Conservation (phyloP, 108 stramenopile species). For the Skeletonema costatum region DNA sequence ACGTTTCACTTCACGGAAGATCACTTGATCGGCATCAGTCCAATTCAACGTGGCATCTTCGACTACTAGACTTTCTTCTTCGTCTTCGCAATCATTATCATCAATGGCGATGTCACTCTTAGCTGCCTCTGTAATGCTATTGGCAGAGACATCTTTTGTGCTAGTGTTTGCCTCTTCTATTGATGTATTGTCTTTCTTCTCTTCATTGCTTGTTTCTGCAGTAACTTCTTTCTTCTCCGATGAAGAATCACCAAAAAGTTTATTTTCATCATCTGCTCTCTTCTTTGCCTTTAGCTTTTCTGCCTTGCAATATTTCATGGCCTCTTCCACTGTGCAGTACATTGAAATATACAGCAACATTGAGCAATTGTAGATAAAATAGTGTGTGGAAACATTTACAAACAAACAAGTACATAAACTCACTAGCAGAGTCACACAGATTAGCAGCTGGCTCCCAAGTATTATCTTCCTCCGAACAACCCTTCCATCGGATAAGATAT, state of each 20-base stretch:
- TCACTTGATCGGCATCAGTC: constrained; percentile 53
- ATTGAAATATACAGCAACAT: not conserved
- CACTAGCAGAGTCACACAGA: constrained; percentile 59
- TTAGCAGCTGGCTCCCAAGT: constrained; percentile 72
- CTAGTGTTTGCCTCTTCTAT: not conserved
- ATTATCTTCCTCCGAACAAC: constrained; percentile 50
- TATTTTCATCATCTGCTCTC: constrained; percentile 46
- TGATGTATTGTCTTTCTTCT: not conserved
- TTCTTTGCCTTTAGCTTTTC: constrained; percentile 43
- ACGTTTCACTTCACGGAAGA: constrained; percentile 56
- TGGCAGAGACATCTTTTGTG: constrained; percentile 1
- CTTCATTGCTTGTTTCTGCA: not conserved
- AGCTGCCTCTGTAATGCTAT: constrained; percentile 3
- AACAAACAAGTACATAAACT: constrained; percentile 6
- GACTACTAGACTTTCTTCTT: not conserved
- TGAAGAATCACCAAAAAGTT: constrained; percentile 35
- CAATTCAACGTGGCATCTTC: constrained; percentile 44
- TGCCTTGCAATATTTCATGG: constrained; percentile 24
- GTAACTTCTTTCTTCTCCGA: not conserved
- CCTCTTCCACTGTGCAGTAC: constrained; percentile 41
- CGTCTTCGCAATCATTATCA: constrained; percentile 1
- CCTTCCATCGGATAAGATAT: constrained; percentile 69
- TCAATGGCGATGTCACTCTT: not conserved
- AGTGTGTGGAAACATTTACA: not conserved
- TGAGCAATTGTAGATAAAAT: not conserved